Conservation (phyloP, 2,329 filamentous ascomycete species). For the Drechslerella stenobrocha region DNA sequence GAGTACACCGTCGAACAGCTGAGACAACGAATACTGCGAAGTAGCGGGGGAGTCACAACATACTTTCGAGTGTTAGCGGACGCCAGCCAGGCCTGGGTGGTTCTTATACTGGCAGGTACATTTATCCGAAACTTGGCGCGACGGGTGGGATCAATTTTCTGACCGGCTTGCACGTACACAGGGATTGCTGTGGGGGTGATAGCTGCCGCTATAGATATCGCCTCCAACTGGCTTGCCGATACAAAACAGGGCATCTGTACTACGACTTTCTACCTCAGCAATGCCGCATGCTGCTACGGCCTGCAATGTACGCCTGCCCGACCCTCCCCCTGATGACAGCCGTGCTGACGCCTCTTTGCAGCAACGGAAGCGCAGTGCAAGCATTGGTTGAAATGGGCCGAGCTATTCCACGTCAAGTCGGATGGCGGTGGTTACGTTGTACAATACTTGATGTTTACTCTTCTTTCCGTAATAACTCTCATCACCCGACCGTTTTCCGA, state of each 20-base stretch:
- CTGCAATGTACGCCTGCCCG: slow-evolving; percentile 64
- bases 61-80: slow-evolving; percentile 75
- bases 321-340: background rate
- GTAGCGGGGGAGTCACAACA: slow-evolving; percentile 71
- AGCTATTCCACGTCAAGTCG: slow-evolving; percentile 69
- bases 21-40: slow-evolving; percentile 74
- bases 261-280: slow-evolving; percentile 84
- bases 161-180: background rate
- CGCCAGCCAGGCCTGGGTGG: slow-evolving; percentile 86
- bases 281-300: slow-evolving; percentile 88
- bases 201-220: slow-evolving; percentile 85
- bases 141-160: background rate
- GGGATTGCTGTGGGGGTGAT: slow-evolving; percentile 71
- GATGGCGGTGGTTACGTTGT: slow-evolving; percentile 74
- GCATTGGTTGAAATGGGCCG: slow-evolving; percentile 85
- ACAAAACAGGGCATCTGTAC: slow-evolving; percentile 87
- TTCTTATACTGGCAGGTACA: slow-evolving; percentile 82
- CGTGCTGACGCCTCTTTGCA: slow-evolving; percentile 47
- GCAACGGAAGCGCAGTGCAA: slow-evolving; percentile 77
- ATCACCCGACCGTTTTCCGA: background rate
- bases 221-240: slow-evolving; percentile 90
- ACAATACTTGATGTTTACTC: slow-evolving; percentile 82
- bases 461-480: slow-evolving; percentile 70
- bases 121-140: background rate
- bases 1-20: slow-evolving; percentile 97